A percentile compares a stretch with the other conserved stretches of the same genome.
phyloP scores from a whole-genome alignment of 169 alveolate species.

The Cyclospora cayetanensis region DNA sequence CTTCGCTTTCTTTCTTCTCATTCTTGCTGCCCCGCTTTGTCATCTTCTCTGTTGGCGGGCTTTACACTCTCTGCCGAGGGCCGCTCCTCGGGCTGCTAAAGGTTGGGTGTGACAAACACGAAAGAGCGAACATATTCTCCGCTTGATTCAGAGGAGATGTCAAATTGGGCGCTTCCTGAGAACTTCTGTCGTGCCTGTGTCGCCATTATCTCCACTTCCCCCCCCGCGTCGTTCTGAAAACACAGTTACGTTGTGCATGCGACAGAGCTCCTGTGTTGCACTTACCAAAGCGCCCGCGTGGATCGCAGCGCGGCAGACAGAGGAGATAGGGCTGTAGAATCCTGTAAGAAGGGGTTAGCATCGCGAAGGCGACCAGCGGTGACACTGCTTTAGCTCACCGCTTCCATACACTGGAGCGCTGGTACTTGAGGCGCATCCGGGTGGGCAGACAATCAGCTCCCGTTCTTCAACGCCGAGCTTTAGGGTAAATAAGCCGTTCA shows the following conservation, averaged over 20 bases:
- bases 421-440: constrained; percentile 78
- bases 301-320: constrained; percentile 92
- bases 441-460: constrained; percentile 83
- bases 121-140: constrained; percentile 61
- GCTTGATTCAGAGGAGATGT: constrained; percentile 38
- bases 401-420: constrained; percentile 65
- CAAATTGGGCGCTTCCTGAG: constrained; percentile 48
- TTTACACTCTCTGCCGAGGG: no score
- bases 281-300: constrained; percentile 76
- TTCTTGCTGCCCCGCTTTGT: no score
- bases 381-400: constrained; percentile 48
- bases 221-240: constrained; percentile 68
- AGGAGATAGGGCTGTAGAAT: constrained; percentile 86
- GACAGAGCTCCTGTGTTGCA: neutral
- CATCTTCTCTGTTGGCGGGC: no score
- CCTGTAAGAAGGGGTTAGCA: constrained; percentile 74
- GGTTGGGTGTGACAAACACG: constrained; percentile 17
- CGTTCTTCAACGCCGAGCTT: constrained; percentile 83
- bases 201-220: constrained; percentile 71
- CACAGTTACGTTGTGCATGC: no score
- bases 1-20: no score
- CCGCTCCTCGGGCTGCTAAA: no score
- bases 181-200: constrained; percentile 27
- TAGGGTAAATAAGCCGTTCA: constrained; percentile 79
- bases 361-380: neutral